Conservation (phyloP, 2,329 filamentous ascomycete genomes). For the Fusarium denticulatum region DNA sequence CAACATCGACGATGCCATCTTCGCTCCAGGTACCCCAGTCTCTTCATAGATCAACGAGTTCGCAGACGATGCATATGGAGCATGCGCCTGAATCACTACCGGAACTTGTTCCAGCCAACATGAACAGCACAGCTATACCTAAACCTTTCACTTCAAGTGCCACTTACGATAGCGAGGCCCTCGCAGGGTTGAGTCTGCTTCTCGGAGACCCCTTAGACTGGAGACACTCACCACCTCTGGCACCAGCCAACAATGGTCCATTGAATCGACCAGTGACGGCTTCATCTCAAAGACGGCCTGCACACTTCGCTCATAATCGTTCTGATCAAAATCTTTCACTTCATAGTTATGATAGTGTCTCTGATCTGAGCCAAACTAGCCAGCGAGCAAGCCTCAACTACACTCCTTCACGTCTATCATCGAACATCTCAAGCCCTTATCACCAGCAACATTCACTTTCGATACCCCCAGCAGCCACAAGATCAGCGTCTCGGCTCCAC, state of each 20-base stretch:
- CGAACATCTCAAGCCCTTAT: not conserved
- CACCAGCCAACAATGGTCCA: not conserved
- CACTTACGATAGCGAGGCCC: not conserved
- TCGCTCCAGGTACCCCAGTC: not conserved
- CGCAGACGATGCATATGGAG: not conserved
- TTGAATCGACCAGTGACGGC: not conserved
- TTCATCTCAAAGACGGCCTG: not conserved
- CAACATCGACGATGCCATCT: not conserved
- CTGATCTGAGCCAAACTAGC: not conserved
- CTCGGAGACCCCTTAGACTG: constrained; percentile 7
- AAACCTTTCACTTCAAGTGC: not conserved
- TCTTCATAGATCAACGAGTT: not conserved
- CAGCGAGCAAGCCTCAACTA: not conserved
- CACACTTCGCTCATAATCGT: not conserved
- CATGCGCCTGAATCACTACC: constrained; percentile 1
- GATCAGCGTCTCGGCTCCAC: not conserved
- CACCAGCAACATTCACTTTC: not conserved
- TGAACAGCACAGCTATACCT: not conserved
- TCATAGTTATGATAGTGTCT: not conserved
- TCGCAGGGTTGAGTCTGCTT: constrained; percentile 10
- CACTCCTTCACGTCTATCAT: not conserved
- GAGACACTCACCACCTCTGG: not conserved
- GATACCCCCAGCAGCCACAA: not conserved
- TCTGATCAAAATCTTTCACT: not conserved
- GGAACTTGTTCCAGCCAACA: constrained; percentile 19